Evolutionary conservation across 2,329 filamentous ascomycete species (phyloP).

Genomic region (Acarospora socialis): DNA sequence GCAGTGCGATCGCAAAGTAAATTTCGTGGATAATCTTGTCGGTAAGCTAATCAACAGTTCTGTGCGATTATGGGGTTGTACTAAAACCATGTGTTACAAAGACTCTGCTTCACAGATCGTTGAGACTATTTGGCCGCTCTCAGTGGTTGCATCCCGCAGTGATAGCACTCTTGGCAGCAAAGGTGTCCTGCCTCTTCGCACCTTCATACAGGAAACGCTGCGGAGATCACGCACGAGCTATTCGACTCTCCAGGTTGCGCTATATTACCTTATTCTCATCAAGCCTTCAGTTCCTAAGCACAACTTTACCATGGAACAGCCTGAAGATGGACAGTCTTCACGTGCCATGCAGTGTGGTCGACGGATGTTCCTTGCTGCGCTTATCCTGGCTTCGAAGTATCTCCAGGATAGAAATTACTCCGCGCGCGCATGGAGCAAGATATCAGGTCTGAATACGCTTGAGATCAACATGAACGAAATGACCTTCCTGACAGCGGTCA

Average conservation of each 20-base stretch:
- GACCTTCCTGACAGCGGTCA: constrained; percentile 74
- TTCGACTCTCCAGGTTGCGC: constrained; percentile 87
- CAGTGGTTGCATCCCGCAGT: constrained; percentile 61
- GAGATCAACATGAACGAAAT: constrained; percentile 98
- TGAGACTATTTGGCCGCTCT: constrained; percentile 90
- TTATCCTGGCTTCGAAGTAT: constrained; percentile 96
- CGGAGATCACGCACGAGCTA: constrained; percentile 92
- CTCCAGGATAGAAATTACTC: constrained; percentile 97
- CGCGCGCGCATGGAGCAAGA: constrained; percentile 95
- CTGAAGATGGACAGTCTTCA: constrained; percentile 53
- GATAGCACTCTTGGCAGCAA: constrained; percentile 52
- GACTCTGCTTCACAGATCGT: constrained; percentile 97
- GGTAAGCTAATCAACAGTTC: constrained; percentile 48
- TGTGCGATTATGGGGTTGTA: constrained; percentile 1
- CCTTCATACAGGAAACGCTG: constrained; percentile 94
- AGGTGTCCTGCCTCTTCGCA: constrained; percentile 75
- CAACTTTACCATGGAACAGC: constrained; percentile 78
- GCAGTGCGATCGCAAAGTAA: constrained; percentile 82
- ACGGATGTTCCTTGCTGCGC: constrained; percentile 88
- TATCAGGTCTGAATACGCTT: constrained; percentile 80
- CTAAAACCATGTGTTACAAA: constrained; percentile 37
- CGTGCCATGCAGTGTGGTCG: constrained; percentile 87
- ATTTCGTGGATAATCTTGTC: constrained; percentile 92
- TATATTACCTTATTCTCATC: constrained; percentile 92
- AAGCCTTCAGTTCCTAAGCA: constrained; percentile 73